These are phyloP conservation scores for Alloteropsis angusta DNA, from an alignment of 202 grass and related monocot species.

Conservation along the genomic window DNA sequence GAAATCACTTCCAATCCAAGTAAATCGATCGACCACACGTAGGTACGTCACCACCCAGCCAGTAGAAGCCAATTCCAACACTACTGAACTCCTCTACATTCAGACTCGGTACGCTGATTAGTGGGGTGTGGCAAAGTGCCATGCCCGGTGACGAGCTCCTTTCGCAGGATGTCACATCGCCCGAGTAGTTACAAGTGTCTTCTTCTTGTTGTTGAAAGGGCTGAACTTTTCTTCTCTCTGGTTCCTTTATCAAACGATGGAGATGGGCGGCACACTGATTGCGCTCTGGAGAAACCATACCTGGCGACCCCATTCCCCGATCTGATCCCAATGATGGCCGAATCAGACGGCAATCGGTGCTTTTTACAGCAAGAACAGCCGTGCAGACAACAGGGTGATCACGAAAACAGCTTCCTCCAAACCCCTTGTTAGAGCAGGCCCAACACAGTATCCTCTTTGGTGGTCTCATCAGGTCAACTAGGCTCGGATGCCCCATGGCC, in stretches of 20 bases:
- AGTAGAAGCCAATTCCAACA: background rate
- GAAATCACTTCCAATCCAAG: slow-evolving; percentile 33
- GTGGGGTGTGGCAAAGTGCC: background rate
- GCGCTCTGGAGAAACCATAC: background rate
- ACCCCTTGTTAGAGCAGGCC: too few relatives aligned
- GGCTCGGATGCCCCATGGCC: too few relatives aligned
- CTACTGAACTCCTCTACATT: background rate
- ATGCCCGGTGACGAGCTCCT: background rate
- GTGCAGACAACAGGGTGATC: background rate
- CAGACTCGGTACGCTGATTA: background rate
- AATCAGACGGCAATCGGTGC: background rate
- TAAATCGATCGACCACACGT: background rate
- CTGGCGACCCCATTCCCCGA: background rate
- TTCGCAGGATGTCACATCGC: background rate
- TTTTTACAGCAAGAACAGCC: background rate
- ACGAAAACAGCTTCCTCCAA: background rate
- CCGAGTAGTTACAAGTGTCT: background rate
- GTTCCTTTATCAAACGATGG: background rate
- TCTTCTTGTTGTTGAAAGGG: background rate
- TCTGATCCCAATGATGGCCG: background rate
- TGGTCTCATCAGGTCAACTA: too few relatives aligned
- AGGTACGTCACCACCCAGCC: too few relatives aligned
- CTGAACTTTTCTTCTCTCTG: background rate
- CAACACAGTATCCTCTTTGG: too few relatives aligned
- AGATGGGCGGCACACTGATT: background rate